phyloP scores from a whole-genome alignment of 177 flowering plant genomes.

The Telopea speciosissima region DNA sequence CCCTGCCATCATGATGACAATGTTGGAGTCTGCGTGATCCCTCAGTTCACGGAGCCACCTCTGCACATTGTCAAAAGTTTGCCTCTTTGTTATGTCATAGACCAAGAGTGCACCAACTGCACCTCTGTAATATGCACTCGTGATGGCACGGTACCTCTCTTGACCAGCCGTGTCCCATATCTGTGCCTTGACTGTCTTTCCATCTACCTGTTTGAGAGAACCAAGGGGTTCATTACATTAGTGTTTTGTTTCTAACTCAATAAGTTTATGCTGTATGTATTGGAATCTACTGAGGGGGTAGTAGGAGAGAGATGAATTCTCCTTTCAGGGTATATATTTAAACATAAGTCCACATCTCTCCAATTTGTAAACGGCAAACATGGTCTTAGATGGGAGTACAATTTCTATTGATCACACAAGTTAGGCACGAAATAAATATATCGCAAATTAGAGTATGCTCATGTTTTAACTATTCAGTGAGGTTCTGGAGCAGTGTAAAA shows the following conservation, averaged over 20 bases:
- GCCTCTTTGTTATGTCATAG: constrained; percentile 66
- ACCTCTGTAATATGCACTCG: constrained; percentile 77
- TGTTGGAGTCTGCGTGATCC: constrained; percentile 76
- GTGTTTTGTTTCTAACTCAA: background rate
- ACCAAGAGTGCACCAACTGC: constrained; percentile 79
- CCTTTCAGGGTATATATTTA: no score
- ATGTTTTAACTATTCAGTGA: no score
- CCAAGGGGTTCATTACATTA: no score
- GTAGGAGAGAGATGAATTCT: background rate
- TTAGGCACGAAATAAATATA: no score
- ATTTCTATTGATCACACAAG: no score
- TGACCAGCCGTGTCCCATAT: constrained; percentile 87
- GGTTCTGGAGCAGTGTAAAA: no score
- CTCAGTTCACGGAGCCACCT: constrained; percentile 75
- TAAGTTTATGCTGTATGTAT: background rate
- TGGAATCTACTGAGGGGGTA: background rate
- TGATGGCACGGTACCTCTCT: constrained; percentile 74
- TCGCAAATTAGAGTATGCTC: no score
- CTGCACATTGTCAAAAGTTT: constrained; percentile 60
- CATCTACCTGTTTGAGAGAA: constrained; percentile 45
- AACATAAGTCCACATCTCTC: background rate
- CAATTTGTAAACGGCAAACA: background rate
- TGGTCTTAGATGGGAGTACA: background rate
- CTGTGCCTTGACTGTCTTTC: constrained; percentile 80
- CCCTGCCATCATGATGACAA: constrained; percentile 72